phyloP scores from a whole-genome alignment of 345 rosid genomes.

The Euphorbia peplus region DNA sequence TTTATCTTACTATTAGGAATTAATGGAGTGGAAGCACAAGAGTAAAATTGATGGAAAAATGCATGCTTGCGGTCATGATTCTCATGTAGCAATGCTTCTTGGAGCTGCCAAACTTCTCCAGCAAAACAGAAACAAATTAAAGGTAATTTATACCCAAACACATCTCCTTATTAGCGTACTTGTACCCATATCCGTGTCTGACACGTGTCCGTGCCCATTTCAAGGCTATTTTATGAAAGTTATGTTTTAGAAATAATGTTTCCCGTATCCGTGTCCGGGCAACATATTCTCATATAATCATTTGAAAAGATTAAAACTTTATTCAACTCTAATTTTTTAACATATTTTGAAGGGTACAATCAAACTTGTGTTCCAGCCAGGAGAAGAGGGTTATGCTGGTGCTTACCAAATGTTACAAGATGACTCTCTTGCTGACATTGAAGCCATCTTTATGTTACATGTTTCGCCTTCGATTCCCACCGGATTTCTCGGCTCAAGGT shows the following conservation, averaged over 20 bases:
- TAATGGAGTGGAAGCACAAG: conserved; percentile 45
- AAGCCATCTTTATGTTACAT: conserved; percentile 55
- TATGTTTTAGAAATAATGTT: too few relatives aligned
- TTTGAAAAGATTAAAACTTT: not conserved
- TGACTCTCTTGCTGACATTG: conserved; percentile 46
- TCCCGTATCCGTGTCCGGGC: too few relatives aligned
- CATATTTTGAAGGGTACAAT: conserved; percentile 48
- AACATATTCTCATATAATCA: not conserved
- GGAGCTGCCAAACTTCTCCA: conserved; percentile 71
- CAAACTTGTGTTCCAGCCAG: conserved; percentile 81
- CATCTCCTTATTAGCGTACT: too few relatives aligned
- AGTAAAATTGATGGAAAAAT: conserved; percentile 47
- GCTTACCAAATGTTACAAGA: conserved; percentile 68
- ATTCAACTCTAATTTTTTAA: not conserved
- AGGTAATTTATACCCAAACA: conserved; percentile 31
- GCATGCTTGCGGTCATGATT: conserved; percentile 65
- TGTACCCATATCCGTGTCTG: too few relatives aligned
- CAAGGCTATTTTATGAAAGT: too few relatives aligned
- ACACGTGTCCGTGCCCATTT: too few relatives aligned
- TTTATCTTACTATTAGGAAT: conserved; percentile 27
- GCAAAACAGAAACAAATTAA: conserved; percentile 35
- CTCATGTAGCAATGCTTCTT: conserved; percentile 67
- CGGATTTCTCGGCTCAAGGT: conserved; percentile 48
- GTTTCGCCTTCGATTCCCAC: conserved; percentile 52
- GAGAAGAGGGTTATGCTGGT: conserved; percentile 67